Conservation (phyloP, 192 early-diverging fungal species). For the Entomortierella beljakovae region DNA sequence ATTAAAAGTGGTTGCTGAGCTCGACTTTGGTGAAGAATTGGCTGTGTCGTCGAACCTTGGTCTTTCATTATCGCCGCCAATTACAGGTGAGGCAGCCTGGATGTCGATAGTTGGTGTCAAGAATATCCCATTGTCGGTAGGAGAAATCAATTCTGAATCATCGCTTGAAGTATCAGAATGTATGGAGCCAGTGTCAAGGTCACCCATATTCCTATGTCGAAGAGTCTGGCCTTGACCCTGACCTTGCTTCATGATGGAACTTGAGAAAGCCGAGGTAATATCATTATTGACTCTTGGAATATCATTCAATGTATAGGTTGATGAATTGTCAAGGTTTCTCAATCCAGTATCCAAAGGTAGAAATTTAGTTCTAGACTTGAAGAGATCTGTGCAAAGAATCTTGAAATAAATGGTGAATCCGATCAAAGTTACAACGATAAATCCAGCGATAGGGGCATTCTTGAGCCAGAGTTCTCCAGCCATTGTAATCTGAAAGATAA, state of each 20-base stretch:
- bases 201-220: not conserved
- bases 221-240: not conserved
- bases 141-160: too few relatives aligned
- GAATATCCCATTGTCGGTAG: not conserved
- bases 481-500: conserved; percentile 70
- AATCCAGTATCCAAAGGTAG: conserved; percentile 53
- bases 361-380: conserved; percentile 59
- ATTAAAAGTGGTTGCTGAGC: not conserved
- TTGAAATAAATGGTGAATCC: conserved; percentile 62
- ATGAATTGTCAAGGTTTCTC: conserved; percentile 41
- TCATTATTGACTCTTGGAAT: not conserved
- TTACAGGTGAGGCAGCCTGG: not conserved
- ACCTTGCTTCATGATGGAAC: conserved; percentile 7
- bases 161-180: not conserved
- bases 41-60: not conserved
- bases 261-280: not conserved
- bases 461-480: conserved; percentile 65
- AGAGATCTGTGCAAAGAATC: conserved; percentile 56
- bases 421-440: conserved; percentile 58
- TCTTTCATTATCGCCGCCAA: not conserved
- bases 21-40: not conserved
- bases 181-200: not conserved
- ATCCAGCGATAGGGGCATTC: conserved; percentile 53
- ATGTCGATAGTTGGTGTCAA: not conserved
- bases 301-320: conserved; percentile 31